Percentiles rank a stretch among this genome's conserved stretches.
phyloP scores from a whole-genome alignment of 208 protist species.

The Phytomonas serpens region DNA sequence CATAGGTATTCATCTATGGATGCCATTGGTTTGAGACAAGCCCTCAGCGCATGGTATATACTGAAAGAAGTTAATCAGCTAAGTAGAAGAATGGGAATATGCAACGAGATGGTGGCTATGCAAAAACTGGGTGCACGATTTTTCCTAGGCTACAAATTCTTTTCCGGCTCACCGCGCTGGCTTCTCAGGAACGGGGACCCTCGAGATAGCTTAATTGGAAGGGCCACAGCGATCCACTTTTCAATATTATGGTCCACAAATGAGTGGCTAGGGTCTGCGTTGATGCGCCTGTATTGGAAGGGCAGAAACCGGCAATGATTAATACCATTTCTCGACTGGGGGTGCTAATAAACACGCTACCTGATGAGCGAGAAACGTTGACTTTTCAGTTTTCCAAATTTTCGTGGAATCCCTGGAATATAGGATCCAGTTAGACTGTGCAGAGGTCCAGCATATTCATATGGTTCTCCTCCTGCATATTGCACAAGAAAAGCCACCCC shows the following conservation, averaged over 20 bases:
- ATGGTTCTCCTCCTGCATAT: background rate
- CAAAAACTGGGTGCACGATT: background rate
- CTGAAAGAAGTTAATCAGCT: background rate
- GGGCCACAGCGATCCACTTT: background rate
- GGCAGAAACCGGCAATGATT: background rate
- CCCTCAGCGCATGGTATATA: background rate
- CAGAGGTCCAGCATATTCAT: background rate
- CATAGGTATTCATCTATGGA: background rate
- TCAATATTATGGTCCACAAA: background rate
- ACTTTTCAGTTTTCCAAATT: background rate
- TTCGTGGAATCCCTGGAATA: background rate
- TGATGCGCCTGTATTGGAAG: background rate
- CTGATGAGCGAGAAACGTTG: background rate
- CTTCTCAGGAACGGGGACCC: background rate
- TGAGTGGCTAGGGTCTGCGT: background rate
- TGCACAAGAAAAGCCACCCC: background rate
- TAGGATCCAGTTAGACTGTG: background rate
- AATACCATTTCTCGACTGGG: background rate
- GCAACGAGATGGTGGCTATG: background rate
- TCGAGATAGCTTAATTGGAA: background rate
- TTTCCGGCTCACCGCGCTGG: background rate
- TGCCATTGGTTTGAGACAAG: background rate
- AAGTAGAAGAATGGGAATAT: background rate
- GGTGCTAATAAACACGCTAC: background rate
- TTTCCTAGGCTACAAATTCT: background rate